These are phyloP conservation scores for Eucalyptus regnans DNA, from an alignment of 345 rosid genomes.

Conservation along the genomic window DNA sequence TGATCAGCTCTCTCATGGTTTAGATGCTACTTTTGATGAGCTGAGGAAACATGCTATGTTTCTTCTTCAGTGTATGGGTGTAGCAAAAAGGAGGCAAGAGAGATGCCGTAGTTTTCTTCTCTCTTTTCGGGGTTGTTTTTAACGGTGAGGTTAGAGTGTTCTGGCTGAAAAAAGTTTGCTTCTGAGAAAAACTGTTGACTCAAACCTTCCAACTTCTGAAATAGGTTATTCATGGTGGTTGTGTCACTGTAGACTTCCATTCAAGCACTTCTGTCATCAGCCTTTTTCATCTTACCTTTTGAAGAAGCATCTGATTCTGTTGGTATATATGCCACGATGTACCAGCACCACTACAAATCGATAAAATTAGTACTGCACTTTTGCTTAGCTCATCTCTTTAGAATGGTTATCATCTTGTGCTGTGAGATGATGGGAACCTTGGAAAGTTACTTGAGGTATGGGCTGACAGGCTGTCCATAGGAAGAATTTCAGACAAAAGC, in stretches of 20 bases:
- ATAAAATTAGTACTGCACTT: background rate
- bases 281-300: background rate
- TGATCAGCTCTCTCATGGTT: background rate
- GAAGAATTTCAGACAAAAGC: background rate
- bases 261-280: background rate
- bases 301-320: background rate
- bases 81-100: background rate
- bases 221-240: background rate
- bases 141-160: background rate
- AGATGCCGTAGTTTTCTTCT: background rate
- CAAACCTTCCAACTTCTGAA: background rate
- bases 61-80: background rate
- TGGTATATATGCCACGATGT: background rate
- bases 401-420: background rate
- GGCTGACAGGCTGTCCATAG: conserved; percentile 11
- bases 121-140: background rate
- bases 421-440: background rate
- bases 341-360: background rate
- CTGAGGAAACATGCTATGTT: background rate
- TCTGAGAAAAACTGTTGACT: background rate
- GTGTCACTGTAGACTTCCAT: background rate
- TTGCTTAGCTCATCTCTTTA: background rate
- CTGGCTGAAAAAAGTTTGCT: background rate
- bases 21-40: background rate
- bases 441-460: background rate